Conservation (phyloP, 257 asterid genomes). For the Scutellaria galericulata region DNA sequence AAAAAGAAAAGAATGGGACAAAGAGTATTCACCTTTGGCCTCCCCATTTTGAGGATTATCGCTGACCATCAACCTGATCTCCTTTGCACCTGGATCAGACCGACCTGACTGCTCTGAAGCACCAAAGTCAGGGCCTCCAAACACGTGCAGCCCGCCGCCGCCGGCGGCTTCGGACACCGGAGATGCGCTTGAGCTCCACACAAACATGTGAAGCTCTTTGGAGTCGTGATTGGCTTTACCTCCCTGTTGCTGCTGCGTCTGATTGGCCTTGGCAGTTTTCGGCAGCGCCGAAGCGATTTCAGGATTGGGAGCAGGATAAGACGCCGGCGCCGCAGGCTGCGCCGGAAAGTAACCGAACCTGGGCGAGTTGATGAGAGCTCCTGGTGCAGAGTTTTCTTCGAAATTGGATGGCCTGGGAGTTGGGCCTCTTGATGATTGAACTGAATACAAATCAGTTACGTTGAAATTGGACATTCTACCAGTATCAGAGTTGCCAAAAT, state of each 20-base stretch:
- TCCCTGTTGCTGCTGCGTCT: constrained; percentile 32
- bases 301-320: constrained; percentile 94
- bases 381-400: constrained; percentile 77
- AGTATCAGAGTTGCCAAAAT: constrained; percentile 78
- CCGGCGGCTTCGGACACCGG: constrained; percentile 77
- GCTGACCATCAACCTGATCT: constrained; percentile 77
- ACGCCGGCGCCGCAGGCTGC: constrained; percentile 52
- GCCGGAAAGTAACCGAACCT: constrained; percentile 72
- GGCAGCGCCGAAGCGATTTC: constrained; percentile 71
- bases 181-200: constrained; percentile 97
- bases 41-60: constrained; percentile 91
- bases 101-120: constrained; percentile 76
- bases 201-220: constrained; percentile 97
- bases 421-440: constrained; percentile 89
- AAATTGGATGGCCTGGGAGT: constrained; percentile 92
- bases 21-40: constrained; percentile 55
- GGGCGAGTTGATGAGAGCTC: constrained; percentile 64
- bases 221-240: constrained; percentile 68
- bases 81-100: constrained; percentile 92
- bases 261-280: constrained; percentile 44
- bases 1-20: not conserved
- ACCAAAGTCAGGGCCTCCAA: constrained; percentile 58
- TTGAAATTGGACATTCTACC: constrained; percentile 77
- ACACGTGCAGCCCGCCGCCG: constrained; percentile 48
- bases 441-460: constrained; percentile 76